phyloP scores from a whole-genome alignment of 768 basidiomycete species.

The Rubroboletus satanas region DNA sequence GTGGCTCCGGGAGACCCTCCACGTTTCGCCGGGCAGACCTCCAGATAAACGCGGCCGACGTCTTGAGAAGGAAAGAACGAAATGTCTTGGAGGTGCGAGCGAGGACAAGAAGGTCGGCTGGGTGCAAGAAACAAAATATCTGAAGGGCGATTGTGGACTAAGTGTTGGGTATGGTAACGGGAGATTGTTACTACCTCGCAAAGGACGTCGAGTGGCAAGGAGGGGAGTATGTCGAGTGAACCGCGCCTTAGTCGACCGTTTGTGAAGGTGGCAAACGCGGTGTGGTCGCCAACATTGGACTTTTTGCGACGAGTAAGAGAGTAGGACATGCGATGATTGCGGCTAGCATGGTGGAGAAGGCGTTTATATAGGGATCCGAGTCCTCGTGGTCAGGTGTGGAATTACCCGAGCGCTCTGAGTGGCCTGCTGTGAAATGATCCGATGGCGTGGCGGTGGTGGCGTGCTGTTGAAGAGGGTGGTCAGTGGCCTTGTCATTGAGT shows the following conservation, averaged over 20 bases:
- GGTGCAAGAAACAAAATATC: conserved; percentile 43
- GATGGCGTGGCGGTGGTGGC: background rate
- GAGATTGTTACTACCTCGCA: conserved; percentile 23
- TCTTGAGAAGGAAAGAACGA: conserved; percentile 37
- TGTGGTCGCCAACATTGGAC: background rate
- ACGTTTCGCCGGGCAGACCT: conserved; percentile 35
- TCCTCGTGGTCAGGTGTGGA: background rate
- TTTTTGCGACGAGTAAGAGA: background rate
- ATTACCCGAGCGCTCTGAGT: too few species aligned
- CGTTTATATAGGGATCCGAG: background rate
- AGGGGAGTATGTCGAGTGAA: conserved; percentile 31
- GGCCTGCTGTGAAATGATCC: background rate
- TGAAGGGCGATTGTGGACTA: conserved; percentile 12
- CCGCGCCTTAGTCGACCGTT: conserved; percentile 13
- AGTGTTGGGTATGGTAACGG: background rate
- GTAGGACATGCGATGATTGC: conserved; percentile 4
- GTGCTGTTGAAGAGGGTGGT: conserved; percentile 1
- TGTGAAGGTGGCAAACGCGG: background rate
- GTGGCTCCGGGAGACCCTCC: conserved; percentile 41
- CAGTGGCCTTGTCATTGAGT: background rate
- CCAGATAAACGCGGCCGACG: conserved; percentile 31
- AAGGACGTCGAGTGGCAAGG: conserved; percentile 30
- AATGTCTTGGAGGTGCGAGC: conserved; percentile 41
- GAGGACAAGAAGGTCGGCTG: conserved; percentile 44
- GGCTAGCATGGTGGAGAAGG: background rate